These are phyloP conservation scores for Neurospora sp. DNA, from an alignment of 495 filamentous ascomycete genomes.

Conservation along the genomic window DNA sequence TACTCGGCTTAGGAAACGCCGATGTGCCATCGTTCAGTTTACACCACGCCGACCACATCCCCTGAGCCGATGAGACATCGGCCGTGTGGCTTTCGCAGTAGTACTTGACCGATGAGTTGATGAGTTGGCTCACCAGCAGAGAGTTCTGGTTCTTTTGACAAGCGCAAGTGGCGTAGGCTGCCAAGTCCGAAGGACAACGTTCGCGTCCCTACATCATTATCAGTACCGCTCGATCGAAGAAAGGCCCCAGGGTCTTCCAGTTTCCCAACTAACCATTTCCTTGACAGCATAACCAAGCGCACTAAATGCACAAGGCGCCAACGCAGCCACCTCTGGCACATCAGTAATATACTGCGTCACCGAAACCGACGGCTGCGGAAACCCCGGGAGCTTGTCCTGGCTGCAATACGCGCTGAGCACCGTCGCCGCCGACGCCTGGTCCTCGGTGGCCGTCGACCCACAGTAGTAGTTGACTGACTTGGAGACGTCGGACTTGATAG, in stretches of 20 bases:
- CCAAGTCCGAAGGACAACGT: slow-evolving; percentile 27
- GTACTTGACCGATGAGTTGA: slow-evolving; percentile 30
- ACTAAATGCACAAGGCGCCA: slow-evolving; percentile 34
- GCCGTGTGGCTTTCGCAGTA: slow-evolving; percentile 27
- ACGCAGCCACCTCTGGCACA: slow-evolving; percentile 25
- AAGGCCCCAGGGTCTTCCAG: neutral
- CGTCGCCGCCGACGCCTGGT: slow-evolving; percentile 31
- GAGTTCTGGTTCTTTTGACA: slow-evolving; percentile 40
- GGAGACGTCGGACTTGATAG: slow-evolving; percentile 28
- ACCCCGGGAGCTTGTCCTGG: slow-evolving; percentile 22
- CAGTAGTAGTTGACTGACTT: slow-evolving; percentile 29
- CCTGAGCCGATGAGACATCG: slow-evolving; percentile 37
- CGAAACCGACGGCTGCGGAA: slow-evolving; percentile 26
- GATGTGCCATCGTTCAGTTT: slow-evolving; percentile 34
- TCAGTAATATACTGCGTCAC: slow-evolving; percentile 39
- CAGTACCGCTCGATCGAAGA: neutral
- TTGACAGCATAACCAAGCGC: slow-evolving; percentile 30
- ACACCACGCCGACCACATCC: slow-evolving; percentile 39
- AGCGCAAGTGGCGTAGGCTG: slow-evolving; percentile 34
- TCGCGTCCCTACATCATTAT: slow-evolving; percentile 13
- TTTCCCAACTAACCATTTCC: slow-evolving; percentile 23
- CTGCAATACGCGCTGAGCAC: slow-evolving; percentile 39
- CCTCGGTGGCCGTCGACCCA: slow-evolving; percentile 32
- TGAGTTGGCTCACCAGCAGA: slow-evolving; percentile 22
- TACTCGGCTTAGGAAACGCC: slow-evolving; percentile 30